phyloP scores from a whole-genome alignment of 495 filamentous ascomycete species.

The Penicillium longicatenatum region DNA sequence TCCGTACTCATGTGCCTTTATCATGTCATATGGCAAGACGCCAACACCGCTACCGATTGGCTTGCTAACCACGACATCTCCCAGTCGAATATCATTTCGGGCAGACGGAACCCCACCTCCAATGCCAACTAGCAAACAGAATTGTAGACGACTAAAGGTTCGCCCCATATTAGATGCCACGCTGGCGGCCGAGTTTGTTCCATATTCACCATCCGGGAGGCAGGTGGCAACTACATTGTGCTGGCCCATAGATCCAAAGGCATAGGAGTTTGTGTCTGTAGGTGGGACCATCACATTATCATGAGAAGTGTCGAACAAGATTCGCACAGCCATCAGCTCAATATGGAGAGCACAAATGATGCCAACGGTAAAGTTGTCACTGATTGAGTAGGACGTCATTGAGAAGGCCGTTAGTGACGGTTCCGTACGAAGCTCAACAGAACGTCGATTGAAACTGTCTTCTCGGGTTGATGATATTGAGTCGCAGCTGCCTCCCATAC shows the following conservation, averaged over 20 bases:
- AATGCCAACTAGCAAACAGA: background rate
- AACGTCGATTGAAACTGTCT: background rate
- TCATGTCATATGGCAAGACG: background rate
- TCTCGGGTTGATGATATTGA: background rate
- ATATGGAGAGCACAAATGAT: background rate
- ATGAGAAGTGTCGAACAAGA: background rate
- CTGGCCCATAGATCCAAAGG: background rate
- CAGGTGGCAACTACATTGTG: background rate
- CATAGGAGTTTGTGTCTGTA: background rate
- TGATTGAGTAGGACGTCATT: background rate
- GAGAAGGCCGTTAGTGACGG: background rate
- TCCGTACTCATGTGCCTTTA: background rate
- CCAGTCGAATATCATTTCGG: background rate
- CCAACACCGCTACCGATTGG: background rate
- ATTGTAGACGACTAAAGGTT: background rate
- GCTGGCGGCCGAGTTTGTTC: background rate
- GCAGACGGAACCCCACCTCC: background rate
- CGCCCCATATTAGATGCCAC: background rate
- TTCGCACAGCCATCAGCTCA: background rate
- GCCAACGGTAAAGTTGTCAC: background rate
- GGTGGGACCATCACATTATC: background rate
- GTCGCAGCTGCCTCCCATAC: background rate
- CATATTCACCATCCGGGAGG: background rate
- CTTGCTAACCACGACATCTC: background rate
- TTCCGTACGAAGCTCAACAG: background rate